phyloP scores from a whole-genome alignment of 2,329 filamentous ascomycete species.

The Hyphodiscus sp. region DNA sequence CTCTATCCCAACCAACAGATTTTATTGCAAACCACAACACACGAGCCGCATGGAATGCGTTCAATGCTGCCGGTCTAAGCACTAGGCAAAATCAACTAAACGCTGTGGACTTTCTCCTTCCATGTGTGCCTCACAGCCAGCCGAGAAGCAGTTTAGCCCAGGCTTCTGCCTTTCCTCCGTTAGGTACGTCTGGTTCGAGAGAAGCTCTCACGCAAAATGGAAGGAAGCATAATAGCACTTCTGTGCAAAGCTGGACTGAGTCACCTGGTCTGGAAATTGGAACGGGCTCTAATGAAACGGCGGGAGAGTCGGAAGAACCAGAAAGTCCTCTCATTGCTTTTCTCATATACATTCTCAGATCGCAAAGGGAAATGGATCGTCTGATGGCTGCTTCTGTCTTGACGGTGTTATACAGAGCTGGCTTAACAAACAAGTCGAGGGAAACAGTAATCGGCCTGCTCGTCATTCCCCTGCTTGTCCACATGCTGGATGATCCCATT shows the following conservation, averaged over 20 bases:
- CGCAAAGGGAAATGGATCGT: conserved; percentile 49
- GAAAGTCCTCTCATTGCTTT: conserved; percentile 70
- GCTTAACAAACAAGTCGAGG: conserved; percentile 56
- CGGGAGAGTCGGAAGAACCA: conserved; percentile 44
- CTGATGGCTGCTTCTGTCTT: conserved; percentile 65
- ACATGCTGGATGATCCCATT: conserved; percentile 51
- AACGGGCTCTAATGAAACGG: neutral
- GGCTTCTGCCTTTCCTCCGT: conserved; percentile 46
- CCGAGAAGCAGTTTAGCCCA: conserved; percentile 30
- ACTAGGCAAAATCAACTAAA: conserved; percentile 35
- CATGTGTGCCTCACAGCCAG: conserved; percentile 42
- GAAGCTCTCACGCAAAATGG: conserved; percentile 30
- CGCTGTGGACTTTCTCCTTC: conserved; percentile 61
- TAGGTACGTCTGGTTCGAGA: conserved; percentile 38
- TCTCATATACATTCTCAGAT: conserved; percentile 59
- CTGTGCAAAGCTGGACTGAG: conserved; percentile 17
- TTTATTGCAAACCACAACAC: conserved; percentile 44
- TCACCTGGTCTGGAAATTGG: conserved; percentile 10
- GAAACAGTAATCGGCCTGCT: conserved; percentile 60
- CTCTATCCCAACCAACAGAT: conserved; percentile 41
- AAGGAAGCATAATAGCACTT: conserved; percentile 16
- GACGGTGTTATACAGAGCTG: conserved; percentile 61
- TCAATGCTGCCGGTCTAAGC: conserved; percentile 45
- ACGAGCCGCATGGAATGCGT: conserved; percentile 44
- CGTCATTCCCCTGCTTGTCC: conserved; percentile 63